Base-by-base conservation (phyloP, 805 yeast species). In the Metschnikowia kunwiensis region DNA sequence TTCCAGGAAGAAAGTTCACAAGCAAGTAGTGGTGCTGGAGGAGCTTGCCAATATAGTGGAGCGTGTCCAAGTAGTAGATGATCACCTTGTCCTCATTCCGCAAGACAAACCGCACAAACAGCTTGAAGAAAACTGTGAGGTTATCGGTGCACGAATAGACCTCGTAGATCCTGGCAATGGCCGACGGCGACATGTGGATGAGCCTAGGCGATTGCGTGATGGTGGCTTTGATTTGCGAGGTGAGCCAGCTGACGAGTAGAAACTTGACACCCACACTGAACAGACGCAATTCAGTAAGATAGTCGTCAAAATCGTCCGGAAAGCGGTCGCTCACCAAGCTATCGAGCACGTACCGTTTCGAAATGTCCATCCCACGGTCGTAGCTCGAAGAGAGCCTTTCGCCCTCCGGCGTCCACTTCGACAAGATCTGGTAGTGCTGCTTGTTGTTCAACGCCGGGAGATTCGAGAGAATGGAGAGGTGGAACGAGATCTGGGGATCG, bases 391-490 rank as follows among this genome's bases (percentile, higher is more conserved):
- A 49, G 28, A 58, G 61, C 34, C 56, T 49, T 26, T 55, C 53
- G 2, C 57, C 58, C 24, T 61, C 58, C 1, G 54, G 44, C 1
- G 59, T 51, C 69, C 80, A 68, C 40, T 74, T 75, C 43, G 70
- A 72, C 34, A 80, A 56, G 10, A 78, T 73, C 58, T 72, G 71
- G 34, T 74, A 73, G 25, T 78, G 74, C 45, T 80, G 82, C 40
- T 70, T 70, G 45, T 74, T 72, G 38, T 71, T 68, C 21, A 74
- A 46, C 1, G 74, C 72, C 2, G 82, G 85, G 24, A 85, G 56
- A 38, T 80, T 78, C 42, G 74, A 72, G 37, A 84, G 60, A 7
- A 84, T 67, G 8, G 65, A 48, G 15, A 82, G 63, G 53, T 75
- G 95, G 27, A 70, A 70, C 5, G 53, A 46, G 4, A 61, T 49